Conservation (phyloP, 2,329 filamentous ascomycete species). For the Corniculantispora saksenae region DNA sequence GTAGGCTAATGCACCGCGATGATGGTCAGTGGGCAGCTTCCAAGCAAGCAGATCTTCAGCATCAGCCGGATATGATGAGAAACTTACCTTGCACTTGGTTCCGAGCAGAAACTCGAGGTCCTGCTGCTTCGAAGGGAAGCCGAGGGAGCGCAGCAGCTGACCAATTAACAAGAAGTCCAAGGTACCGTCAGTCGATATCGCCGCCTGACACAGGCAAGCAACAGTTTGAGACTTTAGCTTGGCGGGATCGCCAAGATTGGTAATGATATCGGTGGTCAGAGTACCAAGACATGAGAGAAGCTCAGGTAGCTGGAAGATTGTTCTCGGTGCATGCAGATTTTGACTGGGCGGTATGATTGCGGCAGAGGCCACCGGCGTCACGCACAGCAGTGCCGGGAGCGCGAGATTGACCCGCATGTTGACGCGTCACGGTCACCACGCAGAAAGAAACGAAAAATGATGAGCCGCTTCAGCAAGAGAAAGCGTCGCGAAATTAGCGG, state of each 20-base stretch:
- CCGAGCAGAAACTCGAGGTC: not conserved
- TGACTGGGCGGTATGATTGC: not conserved
- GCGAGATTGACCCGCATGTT: too few relatives aligned
- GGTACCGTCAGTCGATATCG: not conserved
- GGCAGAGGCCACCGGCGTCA: not conserved
- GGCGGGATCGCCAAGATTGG: not conserved
- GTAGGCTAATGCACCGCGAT: not conserved
- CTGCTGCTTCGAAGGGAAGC: not conserved
- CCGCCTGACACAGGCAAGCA: not conserved
- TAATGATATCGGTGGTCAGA: not conserved
- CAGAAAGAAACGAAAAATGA: too few relatives aligned
- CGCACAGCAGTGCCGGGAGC: not conserved
- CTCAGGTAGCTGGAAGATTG: not conserved
- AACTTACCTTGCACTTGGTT: not conserved
- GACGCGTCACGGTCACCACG: too few relatives aligned
- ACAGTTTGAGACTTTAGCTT: not conserved
- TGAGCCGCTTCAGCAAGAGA: too few relatives aligned
- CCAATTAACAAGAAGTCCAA: not conserved
- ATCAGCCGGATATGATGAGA: not conserved
- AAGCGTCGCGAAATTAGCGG: too few relatives aligned
- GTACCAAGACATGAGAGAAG: not conserved
- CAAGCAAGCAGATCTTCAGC: too few relatives aligned
- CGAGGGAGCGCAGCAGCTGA: not conserved
- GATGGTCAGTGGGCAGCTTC: too few relatives aligned
- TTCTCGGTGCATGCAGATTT: not conserved